Conservation (phyloP, 495 filamentous ascomycete genomes). For the Penicillium egyptiacum region DNA sequence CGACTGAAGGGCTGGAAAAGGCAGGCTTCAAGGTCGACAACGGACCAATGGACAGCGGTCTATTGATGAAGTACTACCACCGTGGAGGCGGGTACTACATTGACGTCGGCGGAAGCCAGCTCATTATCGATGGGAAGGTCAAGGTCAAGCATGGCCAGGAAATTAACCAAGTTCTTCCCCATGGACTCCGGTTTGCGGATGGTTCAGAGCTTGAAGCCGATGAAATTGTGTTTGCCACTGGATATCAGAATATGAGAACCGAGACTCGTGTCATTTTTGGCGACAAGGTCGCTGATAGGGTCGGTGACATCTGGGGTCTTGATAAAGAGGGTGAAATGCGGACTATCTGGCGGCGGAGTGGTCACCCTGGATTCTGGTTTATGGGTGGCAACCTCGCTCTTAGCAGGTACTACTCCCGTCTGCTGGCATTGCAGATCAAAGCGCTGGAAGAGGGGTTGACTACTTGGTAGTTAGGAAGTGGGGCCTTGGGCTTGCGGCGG, state of each 20-base stretch:
- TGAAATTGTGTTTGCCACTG: conserved; percentile 80
- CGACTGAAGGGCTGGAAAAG: conserved; percentile 57
- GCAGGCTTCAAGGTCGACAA: conserved; percentile 70
- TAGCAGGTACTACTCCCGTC: conserved; percentile 67
- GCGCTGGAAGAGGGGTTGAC: conserved; percentile 56
- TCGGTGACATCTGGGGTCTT: conserved; percentile 74
- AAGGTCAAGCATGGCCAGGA: conserved; percentile 71
- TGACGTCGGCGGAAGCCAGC: conserved; percentile 66
- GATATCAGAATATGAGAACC: conserved; percentile 77
- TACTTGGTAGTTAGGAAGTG: conserved; percentile 22
- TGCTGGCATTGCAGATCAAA: conserved; percentile 77
- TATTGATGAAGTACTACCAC: conserved; percentile 74
- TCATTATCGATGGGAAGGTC: conserved; percentile 76
- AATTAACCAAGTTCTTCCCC: conserved; percentile 57
- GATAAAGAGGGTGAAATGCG: conserved; percentile 74
- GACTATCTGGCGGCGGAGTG: conserved; percentile 68
- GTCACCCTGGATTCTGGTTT: conserved; percentile 79
- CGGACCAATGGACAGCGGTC: conserved; percentile 63
- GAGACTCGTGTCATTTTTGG: conserved; percentile 63
- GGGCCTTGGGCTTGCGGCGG: not conserved
- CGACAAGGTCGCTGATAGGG: conserved; percentile 62
- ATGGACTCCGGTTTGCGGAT: conserved; percentile 65
- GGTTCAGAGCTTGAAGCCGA: conserved; percentile 69
- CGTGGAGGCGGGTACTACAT: conserved; percentile 80
- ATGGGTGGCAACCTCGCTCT: conserved; percentile 79